These are phyloP conservation scores for Aspergillus sp. DNA, from an alignment of 2,329 filamentous ascomycete genomes.

Conservation along the genomic window DNA sequence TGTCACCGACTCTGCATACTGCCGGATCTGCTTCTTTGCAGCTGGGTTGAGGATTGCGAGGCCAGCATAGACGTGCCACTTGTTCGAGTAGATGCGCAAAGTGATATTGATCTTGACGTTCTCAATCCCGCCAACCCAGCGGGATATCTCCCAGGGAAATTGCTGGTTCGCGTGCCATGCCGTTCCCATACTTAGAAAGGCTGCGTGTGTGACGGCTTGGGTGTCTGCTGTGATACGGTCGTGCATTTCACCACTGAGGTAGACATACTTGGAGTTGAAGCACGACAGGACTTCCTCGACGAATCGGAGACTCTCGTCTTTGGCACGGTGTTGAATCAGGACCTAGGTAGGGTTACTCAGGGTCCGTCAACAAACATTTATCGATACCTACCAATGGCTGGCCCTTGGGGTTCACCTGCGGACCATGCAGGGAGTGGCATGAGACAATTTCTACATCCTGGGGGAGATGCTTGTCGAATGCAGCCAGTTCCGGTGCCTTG, in stretches of 20 bases:
- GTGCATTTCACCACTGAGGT: conserved; percentile 84
- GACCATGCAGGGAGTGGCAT: conserved; percentile 95
- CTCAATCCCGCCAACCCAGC: conserved; percentile 95
- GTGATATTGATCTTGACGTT: conserved; percentile 99
- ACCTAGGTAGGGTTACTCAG: conserved; percentile 51
- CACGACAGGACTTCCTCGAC: conserved; percentile 83
- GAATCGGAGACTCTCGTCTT: conserved; percentile 73
- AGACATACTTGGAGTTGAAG: conserved; percentile 82
- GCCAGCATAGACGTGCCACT: conserved; percentile 99
- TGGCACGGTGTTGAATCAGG: conserved; percentile 89
- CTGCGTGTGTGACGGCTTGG: conserved; percentile 95
- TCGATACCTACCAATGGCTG: conserved; percentile 74
- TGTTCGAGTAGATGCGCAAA: conserved; percentile 94
- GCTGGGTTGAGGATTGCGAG: conserved; percentile 95
- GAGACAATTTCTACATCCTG: conserved; percentile 89
- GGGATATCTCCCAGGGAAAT: conserved; percentile 95
- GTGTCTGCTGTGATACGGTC: conserved; percentile 98
- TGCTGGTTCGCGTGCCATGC: conserved; percentile 95
- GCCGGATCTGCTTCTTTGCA: conserved; percentile 87
- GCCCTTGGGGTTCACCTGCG: conserved; percentile 81
- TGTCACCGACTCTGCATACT: conserved; percentile 91
- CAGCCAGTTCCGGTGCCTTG: conserved; percentile 93
- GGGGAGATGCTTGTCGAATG: conserved; percentile 88
- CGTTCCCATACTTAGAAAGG: conserved; percentile 96
- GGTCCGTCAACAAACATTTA: neutral